Percentiles rank a stretch among this genome's conserved stretches.
Conservation (phyloP, 2,329 filamentous ascomycete species). For the Samsoniella hepiali region DNA sequence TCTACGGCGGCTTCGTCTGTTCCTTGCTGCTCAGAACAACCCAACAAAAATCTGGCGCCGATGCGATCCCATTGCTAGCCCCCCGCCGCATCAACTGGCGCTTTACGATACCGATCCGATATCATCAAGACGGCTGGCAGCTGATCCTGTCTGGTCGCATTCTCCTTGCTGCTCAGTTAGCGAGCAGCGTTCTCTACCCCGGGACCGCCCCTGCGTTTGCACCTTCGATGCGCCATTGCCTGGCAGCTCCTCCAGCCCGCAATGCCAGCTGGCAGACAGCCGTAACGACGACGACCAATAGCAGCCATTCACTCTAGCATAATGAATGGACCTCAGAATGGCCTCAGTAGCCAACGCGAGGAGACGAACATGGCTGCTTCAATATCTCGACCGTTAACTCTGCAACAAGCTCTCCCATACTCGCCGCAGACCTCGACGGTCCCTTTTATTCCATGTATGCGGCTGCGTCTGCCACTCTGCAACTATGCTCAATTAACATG, state of each 20-base stretch:
- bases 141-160: neutral
- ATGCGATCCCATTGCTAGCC: conserved; percentile 12
- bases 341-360: conserved; percentile 28
- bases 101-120: neutral
- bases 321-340: conserved; percentile 34
- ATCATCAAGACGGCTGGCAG: neutral
- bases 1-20: neutral
- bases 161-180: neutral
- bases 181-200: conserved; percentile 1
- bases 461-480: conserved; percentile 24
- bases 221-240: conserved; percentile 16
- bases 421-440: conserved; percentile 78
- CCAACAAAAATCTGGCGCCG: neutral
- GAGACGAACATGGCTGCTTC: conserved; percentile 25
- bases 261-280: conserved; percentile 31
- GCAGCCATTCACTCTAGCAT: conserved; percentile 31
- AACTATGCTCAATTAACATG: neutral
- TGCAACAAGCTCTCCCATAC: conserved; percentile 77
- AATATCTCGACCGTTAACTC: conserved; percentile 51
- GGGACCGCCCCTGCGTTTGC: conserved; percentile 17
- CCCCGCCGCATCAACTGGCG: neutral
- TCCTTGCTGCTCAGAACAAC: neutral
- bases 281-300: conserved; percentile 29
- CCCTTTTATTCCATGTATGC: conserved; percentile 69
- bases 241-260: conserved; percentile 27